Percentiles rank a stretch among this genome's conserved stretches.
Evolutionary conservation across 176 grass and related monocot species (phyloP).

Genomic region (Aegilops speltoides): DNA sequence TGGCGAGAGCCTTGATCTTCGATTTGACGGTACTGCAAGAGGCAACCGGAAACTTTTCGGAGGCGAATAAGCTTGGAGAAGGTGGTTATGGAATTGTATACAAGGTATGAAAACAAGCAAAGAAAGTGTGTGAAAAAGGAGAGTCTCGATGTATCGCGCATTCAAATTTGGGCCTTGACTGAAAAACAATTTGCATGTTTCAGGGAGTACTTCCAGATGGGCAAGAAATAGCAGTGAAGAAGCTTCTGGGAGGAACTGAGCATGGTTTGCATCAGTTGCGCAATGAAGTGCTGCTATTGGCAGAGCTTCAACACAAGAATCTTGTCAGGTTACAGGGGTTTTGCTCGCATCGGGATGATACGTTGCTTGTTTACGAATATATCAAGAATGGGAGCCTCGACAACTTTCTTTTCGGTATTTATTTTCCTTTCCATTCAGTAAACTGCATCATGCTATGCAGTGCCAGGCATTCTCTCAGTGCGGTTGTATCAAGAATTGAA

Average conservation of each 20-base stretch:
- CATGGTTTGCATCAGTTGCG: slow-evolving; percentile 36
- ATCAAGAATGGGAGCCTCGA: slow-evolving; percentile 41
- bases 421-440: background rate
- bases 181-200: background rate
- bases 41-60: background rate
- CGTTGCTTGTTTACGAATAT: slow-evolving; percentile 29
- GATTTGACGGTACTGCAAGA: background rate
- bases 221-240: slow-evolving; percentile 54
- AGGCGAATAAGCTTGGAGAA: background rate
- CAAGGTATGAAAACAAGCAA: background rate
- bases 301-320: slow-evolving; percentile 57
- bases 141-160: no score
- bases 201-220: slow-evolving; percentile 26
- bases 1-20: background rate
- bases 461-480: no score
- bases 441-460: no score
- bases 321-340: slow-evolving; percentile 42
- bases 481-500: no score
- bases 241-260: background rate
- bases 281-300: slow-evolving; percentile 34
- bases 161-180: background rate
- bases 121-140: no score
- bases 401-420: slow-evolving; percentile 33
- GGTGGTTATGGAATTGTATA: background rate
- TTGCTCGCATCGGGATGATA: slow-evolving; percentile 24